A percentile compares a stretch with the other conserved stretches of the same genome.
Evolutionary conservation across 2,329 filamentous ascomycete species (phyloP).

Genomic region (Fusarium sp.): DNA sequence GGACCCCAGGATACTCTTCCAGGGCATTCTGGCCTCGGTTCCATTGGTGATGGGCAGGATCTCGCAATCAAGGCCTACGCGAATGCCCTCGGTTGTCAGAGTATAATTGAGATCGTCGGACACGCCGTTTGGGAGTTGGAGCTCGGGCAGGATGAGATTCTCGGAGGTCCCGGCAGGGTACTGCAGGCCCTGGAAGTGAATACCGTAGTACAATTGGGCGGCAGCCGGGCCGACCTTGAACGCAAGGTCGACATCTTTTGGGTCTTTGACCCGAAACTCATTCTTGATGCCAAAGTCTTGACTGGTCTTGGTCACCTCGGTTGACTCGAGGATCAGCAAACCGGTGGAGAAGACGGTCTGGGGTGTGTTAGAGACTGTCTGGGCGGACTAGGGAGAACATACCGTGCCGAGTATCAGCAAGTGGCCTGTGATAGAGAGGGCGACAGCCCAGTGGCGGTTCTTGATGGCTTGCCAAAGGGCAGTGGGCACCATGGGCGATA

Average conservation of each 20-base stretch:
- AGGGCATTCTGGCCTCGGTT: slow-evolving; percentile 30
- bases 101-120: slow-evolving; percentile 31
- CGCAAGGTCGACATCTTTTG: slow-evolving; percentile 2
- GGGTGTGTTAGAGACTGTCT: neutral
- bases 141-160: slow-evolving; percentile 23
- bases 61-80: slow-evolving; percentile 41
- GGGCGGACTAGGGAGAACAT: neutral
- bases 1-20: slow-evolving; percentile 35
- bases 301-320: slow-evolving; percentile 33
- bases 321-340: slow-evolving; percentile 45
- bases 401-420: slow-evolving; percentile 45
- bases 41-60: slow-evolving; percentile 38
- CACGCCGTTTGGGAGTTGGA: slow-evolving; percentile 14
- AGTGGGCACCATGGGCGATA: slow-evolving; percentile 41
- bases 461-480: slow-evolving; percentile 40
- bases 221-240: slow-evolving; percentile 25
- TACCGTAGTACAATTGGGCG: slow-evolving; percentile 33
- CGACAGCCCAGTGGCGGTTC: slow-evolving; percentile 43
- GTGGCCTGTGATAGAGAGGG: slow-evolving; percentile 39
- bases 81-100: slow-evolving; percentile 35
- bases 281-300: slow-evolving; percentile 28
- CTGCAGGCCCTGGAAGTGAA: slow-evolving; percentile 32
- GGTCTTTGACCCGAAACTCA: slow-evolving; percentile 26
- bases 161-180: slow-evolving; percentile 32
- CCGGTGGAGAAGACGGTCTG: slow-evolving; percentile 47